A percentile compares a stretch with the other conserved stretches of the same genome.
Evolutionary conservation across 192 early-diverging fungal species (phyloP).

Genomic region (Fimicolochytrium jonesii): DNA sequence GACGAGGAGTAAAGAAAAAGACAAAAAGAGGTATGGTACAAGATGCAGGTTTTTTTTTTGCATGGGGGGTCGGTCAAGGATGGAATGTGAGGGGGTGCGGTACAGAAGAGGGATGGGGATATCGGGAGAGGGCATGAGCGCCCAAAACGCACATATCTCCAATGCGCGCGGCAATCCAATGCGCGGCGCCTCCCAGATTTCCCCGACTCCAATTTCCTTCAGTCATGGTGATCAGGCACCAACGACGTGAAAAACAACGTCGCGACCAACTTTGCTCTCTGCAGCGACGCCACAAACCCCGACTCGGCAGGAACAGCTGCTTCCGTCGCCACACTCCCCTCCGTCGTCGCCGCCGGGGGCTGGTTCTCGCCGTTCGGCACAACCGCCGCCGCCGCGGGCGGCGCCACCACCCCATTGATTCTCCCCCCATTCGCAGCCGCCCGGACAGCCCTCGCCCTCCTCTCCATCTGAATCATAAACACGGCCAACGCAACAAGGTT

Average conservation of each 20-base stretch:
- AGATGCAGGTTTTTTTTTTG: too few relatives aligned
- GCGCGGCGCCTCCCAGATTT: too few relatives aligned
- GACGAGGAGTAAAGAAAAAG: too few relatives aligned
- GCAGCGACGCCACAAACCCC: neutral
- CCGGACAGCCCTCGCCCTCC: neutral
- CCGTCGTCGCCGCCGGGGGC: neutral
- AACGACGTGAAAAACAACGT: constrained; percentile 24
- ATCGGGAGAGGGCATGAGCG: too few relatives aligned
- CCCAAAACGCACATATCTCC: too few relatives aligned
- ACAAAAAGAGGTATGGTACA: too few relatives aligned
- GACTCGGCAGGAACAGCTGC: neutral
- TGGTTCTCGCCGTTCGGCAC: neutral
- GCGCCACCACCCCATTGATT: neutral
- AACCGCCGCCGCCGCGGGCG: neutral
- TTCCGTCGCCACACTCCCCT: neutral
- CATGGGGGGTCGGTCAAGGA: too few relatives aligned
- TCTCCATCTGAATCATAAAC: constrained; percentile 43
- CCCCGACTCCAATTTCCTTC: too few relatives aligned
- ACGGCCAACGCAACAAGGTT: constrained; percentile 52
- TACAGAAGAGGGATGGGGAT: too few relatives aligned
- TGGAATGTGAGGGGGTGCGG: too few relatives aligned
- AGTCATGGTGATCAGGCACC: constrained; percentile 23
- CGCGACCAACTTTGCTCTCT: neutral
- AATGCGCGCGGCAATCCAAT: too few relatives aligned
- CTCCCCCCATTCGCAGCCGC: neutral